These are phyloP conservation scores for Cryphonectria carpinicola DNA, from an alignment of 2,329 filamentous ascomycete genomes.

Conservation along the genomic window DNA sequence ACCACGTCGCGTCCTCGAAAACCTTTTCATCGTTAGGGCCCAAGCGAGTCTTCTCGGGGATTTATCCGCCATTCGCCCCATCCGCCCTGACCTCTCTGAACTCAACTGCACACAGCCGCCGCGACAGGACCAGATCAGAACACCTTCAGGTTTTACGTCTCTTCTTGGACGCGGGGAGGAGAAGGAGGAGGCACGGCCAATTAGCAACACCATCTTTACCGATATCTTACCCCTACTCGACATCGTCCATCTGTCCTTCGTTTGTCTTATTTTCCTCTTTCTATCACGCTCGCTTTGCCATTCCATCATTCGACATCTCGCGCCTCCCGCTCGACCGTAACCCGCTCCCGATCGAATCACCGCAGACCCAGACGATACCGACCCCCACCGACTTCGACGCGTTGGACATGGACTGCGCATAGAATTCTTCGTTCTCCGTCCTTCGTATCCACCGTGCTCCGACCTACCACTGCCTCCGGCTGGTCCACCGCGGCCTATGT, in stretches of 20 bases:
- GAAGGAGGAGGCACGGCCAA: not conserved
- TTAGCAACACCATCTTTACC: not conserved
- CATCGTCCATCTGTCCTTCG: slow-evolving; percentile 11
- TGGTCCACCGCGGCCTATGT: slow-evolving; percentile 10
- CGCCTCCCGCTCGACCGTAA: slow-evolving; percentile 8
- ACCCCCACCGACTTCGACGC: not conserved
- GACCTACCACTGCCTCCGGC: not conserved
- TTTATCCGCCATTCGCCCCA: not conserved
- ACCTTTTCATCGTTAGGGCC: not conserved
- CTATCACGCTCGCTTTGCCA: slow-evolving; percentile 21
- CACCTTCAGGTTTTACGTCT: not conserved
- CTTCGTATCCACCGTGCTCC: not conserved
- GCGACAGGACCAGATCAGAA: not conserved
- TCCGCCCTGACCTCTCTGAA: not conserved
- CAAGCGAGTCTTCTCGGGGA: not conserved
- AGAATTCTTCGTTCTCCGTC: slow-evolving; percentile 3
- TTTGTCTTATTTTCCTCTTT: not conserved
- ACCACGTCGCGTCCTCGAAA: not conserved
- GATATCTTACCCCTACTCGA: not conserved
- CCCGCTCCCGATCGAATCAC: slow-evolving; percentile 3
- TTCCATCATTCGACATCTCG: slow-evolving; percentile 1
- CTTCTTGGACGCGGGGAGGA: not conserved
- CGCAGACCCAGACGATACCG: slow-evolving; percentile 3
- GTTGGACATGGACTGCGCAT: slow-evolving; percentile 28
- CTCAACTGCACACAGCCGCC: not conserved